A percentile compares a stretch with the other conserved stretches of the same genome.
These are phyloP conservation scores for Rhodotorula taiwanensis DNA, from an alignment of 768 basidiomycete species.

Conservation along the genomic window DNA sequence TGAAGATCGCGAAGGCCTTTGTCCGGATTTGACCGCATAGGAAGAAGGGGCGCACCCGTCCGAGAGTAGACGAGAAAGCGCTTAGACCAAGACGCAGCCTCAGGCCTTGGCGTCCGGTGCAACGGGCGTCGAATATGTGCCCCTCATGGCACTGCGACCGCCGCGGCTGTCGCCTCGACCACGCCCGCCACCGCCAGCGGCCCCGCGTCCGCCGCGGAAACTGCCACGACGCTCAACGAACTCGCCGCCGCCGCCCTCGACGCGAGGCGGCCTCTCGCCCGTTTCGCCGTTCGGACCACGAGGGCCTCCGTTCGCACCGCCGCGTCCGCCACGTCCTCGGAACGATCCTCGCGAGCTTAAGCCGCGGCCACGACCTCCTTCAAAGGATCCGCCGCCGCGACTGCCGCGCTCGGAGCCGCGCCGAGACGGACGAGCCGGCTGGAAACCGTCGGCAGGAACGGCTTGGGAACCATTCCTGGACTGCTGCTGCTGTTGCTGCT, in stretches of 20 bases:
- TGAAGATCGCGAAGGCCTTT: too few relatives aligned
- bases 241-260: neutral
- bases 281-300: too few relatives aligned
- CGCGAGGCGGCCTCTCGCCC: neutral
- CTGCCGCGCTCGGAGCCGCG: neutral
- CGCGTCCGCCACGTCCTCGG: neutral
- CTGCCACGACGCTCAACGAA: neutral
- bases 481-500: neutral
- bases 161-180: neutral
- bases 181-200: neutral
- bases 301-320: too few relatives aligned
- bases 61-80: too few relatives aligned
- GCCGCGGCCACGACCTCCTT: neutral
- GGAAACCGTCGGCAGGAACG: constrained; percentile 19
- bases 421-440: constrained; percentile 1
- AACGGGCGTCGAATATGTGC: too few relatives aligned
- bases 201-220: neutral
- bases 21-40: too few relatives aligned
- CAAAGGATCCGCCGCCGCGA: neutral
- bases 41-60: too few relatives aligned
- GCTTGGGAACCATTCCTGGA: neutral
- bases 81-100: neutral
- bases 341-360: neutral
- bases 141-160: neutral
- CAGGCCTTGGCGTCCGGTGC: too few relatives aligned